phyloP scores from a whole-genome alignment of 495 filamentous ascomycete genomes.

The Melanomma pulvis-pyrius region DNA sequence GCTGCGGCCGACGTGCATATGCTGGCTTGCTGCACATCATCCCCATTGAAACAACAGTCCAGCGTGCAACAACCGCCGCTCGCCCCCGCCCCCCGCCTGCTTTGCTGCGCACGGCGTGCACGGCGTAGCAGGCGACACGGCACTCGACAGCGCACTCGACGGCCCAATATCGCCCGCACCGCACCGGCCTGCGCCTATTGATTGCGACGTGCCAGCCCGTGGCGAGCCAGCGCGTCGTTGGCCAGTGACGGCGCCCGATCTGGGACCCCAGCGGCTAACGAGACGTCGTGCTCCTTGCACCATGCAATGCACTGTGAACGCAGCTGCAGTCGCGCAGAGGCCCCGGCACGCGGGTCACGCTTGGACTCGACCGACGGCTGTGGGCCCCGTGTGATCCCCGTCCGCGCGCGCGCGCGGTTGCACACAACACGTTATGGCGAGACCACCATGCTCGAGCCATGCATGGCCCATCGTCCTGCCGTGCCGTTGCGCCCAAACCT shows the following conservation, averaged over 20 bases:
- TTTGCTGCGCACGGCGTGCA: neutral
- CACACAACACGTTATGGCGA: slow-evolving; percentile 24
- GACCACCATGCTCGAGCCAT: neutral
- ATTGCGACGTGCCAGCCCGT: neutral
- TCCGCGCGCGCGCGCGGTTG: slow-evolving; percentile 4
- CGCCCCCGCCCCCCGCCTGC: slow-evolving; percentile 14
- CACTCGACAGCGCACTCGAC: neutral
- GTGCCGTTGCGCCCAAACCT: slow-evolving; percentile 4
- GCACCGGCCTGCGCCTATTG: slow-evolving; percentile 22
- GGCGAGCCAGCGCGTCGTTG: slow-evolving; percentile 19
- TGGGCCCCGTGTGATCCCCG: slow-evolving; percentile 8
- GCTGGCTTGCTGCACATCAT: slow-evolving; percentile 14
- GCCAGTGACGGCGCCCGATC: slow-evolving; percentile 4
- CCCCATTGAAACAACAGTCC: slow-evolving; percentile 23
- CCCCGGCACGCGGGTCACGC: slow-evolving; percentile 18
- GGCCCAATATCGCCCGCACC: slow-evolving; percentile 13
- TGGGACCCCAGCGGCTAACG: slow-evolving; percentile 22
- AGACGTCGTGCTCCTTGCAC: slow-evolving; percentile 7
- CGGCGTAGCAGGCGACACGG: neutral
- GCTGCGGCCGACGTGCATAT: slow-evolving; percentile 4
- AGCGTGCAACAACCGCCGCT: slow-evolving; percentile 1
- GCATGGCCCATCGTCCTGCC: neutral
- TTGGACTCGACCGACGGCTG: slow-evolving; percentile 1
- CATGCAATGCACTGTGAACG: neutral
- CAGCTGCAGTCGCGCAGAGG: neutral